These are phyloP conservation scores for Heteromeles arbutifolia DNA, from an alignment of 306 rosid genomes.

Conservation along the genomic window DNA sequence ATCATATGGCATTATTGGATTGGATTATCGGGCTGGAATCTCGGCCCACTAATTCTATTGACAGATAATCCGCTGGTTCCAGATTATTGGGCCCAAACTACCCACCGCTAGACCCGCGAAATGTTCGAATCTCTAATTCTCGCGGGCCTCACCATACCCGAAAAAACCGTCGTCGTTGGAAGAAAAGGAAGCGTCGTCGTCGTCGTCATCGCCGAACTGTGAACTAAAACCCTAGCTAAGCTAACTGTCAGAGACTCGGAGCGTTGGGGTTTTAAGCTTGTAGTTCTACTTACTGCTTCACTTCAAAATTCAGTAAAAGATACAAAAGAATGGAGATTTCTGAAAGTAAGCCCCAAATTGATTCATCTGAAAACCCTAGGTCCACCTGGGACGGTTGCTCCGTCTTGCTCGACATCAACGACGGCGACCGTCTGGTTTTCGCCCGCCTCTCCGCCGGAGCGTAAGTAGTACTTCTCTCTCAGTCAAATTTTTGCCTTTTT, in stretches of 20 bases:
- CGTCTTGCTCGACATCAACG: slow-evolving; percentile 86
- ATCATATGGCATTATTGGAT: no score
- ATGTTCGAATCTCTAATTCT: neutral
- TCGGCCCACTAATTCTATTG: neutral
- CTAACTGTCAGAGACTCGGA: no score
- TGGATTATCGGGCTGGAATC: neutral
- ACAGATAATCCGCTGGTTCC: neutral
- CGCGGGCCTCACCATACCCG: neutral
- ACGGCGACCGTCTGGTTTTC: slow-evolving; percentile 84
- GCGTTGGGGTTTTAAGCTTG: neutral
- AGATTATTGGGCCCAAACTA: neutral
- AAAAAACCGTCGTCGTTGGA: neutral
- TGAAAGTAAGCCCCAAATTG: slow-evolving; percentile 4
- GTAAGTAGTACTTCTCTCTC: slow-evolving; percentile 37
- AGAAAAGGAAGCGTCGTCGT: neutral
- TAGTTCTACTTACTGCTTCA: no score
- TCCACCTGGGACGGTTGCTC: slow-evolving; percentile 85
- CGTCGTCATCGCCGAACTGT: neutral
- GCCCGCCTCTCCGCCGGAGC: slow-evolving; percentile 78
- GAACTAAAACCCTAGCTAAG: neutral
- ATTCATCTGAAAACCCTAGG: slow-evolving; percentile 31
- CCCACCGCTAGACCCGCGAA: neutral
- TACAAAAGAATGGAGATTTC: slow-evolving; percentile 18
- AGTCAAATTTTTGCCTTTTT: neutral
- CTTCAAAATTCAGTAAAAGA: no score